Evolutionary conservation across 345 rosid species (phyloP), one percentile per base, ranked within the genome.

Genomic region (Odontarrhena argentea): DNA sequence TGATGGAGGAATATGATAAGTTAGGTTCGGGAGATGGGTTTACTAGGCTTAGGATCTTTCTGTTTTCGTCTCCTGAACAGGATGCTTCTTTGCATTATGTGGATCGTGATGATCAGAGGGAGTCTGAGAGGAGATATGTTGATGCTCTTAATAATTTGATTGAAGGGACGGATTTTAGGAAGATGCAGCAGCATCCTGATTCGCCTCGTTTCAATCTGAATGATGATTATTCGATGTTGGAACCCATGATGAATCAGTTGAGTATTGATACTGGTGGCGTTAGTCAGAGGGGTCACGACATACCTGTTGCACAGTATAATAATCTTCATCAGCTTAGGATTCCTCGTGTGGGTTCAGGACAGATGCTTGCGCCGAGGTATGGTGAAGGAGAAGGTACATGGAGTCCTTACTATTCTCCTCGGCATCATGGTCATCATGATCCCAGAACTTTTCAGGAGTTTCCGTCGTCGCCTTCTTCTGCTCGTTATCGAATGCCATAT

Each of bases 1-100:
- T 94, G 97, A 91, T 94, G 99, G 99, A 94, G 60, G 99, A 91
- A 70, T 91, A 91, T 69, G 99, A 94, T 69, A 94, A 94, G 87
- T 78, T 91, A 77, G 96, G 85, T 8, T 81, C 87, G 0, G 88
- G 88, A 38, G 95, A 88, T 75, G 97, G 99, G 46, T 87, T 91
- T 66, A 91, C 87, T n/a, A 87, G 96, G 77, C 87, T 94, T 56
- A 83, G 99, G 84, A 91, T 94, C 77, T 94, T 94, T 76, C 79
- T 94, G 51, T 94, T 91, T 67, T 78, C 93, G 0, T 79, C 82
- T 48, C 80, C 77, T 2, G 97, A 94, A 61, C 85, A 77, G 38
- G 97, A 94, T 77, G 78, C 62, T 57, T 63, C 74, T 35, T 49
- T 15, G 12, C 90, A 82, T 67, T 91, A 76, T 74, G 81, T 81